These are phyloP conservation scores for Magnusiomyces sp. DNA, from an alignment of 1,139 yeast species.

Conservation along the genomic window DNA sequence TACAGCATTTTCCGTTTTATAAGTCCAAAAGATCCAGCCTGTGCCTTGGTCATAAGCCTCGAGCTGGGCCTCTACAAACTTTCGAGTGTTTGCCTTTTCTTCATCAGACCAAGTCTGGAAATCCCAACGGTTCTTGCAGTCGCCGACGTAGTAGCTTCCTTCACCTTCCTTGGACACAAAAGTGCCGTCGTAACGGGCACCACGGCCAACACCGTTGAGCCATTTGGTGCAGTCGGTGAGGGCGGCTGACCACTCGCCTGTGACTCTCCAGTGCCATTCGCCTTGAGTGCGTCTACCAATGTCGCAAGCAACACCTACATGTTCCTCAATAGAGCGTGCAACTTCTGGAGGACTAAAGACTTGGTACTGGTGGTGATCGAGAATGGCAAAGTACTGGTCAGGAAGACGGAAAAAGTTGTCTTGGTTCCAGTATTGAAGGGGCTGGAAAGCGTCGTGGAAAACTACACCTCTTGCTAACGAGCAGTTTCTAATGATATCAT, in stretches of 20 bases:
- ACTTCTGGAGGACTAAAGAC: constrained; percentile 65
- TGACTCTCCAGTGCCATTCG: constrained; percentile 67
- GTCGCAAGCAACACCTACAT: constrained; percentile 52
- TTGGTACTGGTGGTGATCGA: constrained; percentile 91
- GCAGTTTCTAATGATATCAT: constrained; percentile 40
- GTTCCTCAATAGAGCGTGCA: constrained; percentile 47
- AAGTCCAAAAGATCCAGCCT: constrained; percentile 93
- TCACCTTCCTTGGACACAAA: no score
- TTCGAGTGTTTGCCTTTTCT: constrained; percentile 51
- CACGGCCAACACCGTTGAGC: constrained; percentile 87
- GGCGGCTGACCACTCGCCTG: constrained; percentile 94
- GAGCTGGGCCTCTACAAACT: constrained; percentile 78
- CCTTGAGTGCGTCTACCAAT: constrained; percentile 45
- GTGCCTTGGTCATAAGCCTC: constrained; percentile 66
- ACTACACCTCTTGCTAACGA: constrained; percentile 47
- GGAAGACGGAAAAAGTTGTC: constrained; percentile 35
- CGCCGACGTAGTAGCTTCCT: constrained; percentile 45
- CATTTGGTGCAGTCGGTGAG: constrained; percentile 86
- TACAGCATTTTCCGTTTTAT: constrained; percentile 74
- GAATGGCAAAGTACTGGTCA: constrained; percentile 55
- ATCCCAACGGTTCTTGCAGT: constrained; percentile 54
- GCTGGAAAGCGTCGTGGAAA: constrained; percentile 68
- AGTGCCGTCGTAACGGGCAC: constrained; percentile 77
- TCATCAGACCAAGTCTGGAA: constrained; percentile 52
- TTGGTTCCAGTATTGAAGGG: constrained; percentile 57